Evolutionary conservation across 2,329 filamentous ascomycete species (phyloP).

Genomic region (Trichoderma cornu-damae): DNA sequence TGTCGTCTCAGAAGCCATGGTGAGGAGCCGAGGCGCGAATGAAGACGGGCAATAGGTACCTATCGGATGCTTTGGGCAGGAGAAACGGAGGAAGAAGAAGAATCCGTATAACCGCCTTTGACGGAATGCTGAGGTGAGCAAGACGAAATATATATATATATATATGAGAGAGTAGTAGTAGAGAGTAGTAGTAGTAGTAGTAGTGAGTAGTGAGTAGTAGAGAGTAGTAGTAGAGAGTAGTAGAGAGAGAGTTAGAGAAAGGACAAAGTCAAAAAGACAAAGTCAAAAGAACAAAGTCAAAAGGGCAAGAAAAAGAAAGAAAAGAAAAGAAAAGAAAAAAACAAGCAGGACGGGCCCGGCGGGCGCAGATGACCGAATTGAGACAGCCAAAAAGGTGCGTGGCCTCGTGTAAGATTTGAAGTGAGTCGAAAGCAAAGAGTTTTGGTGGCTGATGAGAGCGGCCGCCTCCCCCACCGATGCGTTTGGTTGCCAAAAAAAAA

Average conservation of each 20-base stretch:
- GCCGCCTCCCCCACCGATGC: constrained; percentile 6
- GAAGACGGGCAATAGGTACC: too few species aligned
- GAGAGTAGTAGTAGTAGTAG: too few species aligned
- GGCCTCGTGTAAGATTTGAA: constrained; percentile 16
- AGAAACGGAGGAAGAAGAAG: not conserved
- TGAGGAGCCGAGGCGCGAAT: not conserved
- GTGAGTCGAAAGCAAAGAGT: constrained; percentile 10
- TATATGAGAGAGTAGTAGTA: too few species aligned
- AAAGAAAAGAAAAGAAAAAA: not conserved
- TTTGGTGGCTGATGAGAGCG: constrained; percentile 16
- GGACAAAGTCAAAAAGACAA: too few species aligned
- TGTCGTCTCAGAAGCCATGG: constrained; percentile 10
- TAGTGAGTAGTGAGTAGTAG: too few species aligned
- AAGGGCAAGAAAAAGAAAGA: not conserved
- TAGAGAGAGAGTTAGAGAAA: too few species aligned
- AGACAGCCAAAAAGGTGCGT: constrained; percentile 11
- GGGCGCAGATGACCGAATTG: constrained; percentile 8
- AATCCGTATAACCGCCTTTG: too few species aligned
- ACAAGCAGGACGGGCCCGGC: not conserved
- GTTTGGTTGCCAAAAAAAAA: too few species aligned
- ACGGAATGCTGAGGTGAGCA: too few species aligned
- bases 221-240: too few species aligned
- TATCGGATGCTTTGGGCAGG: not conserved
- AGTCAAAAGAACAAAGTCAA: too few species aligned
- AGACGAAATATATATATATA: too few species aligned